Base-by-base conservation (phyloP, 306 rosid genomes). In the Vachellia pachyceras region DNA sequence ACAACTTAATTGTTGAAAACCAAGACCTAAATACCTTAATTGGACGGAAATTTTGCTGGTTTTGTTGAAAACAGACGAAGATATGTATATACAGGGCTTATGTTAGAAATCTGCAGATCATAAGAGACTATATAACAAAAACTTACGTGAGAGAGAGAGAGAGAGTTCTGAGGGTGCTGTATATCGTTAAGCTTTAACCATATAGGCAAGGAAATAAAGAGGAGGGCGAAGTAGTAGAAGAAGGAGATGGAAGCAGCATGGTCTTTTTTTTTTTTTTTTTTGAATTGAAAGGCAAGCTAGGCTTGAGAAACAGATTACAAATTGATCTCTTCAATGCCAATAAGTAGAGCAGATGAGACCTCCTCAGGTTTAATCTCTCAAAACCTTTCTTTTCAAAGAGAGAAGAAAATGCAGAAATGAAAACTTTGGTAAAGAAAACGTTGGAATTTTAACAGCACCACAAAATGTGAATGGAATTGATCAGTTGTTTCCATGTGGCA, bases 401-500 rank as follows among this genome's bases (percentile, higher is more conserved):
- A 22, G 76, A 40, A 67, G 41, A 42, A 73, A 29, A 13, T 25
- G 1, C 29, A 61, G 17, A 50, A 25, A 40, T 49, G 23, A 75
- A 71, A 64, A 20, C 71, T 70, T 22, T 4, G 5, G 72, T 33
- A 74, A 60, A 49, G 61, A 67, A 60, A 52, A 65, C 40, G 60
- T 82, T 54, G 20, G 35, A 55, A 58, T 71, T 75, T 86, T 78
- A 81, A 85, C 83, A 72, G 72, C 79, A 65, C 58, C 58, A 46
- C 85, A 86, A 64, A 77, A 83, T 83, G 88, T 65, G 71, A 57
- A 74, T 35, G 37, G 54, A 84, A 81, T 18, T 29, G 14, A 80
- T n/a, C n/a, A n/a, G 67, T 78, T 69, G 45, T 33, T 60, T 47
- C 84, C 86, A 89, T 45, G 87, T 83, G 88, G 86, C 80, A 5